Evolutionary conservation across 2,329 filamentous ascomycete species (phyloP).

Genomic region (Dendryphion nanum): DNA sequence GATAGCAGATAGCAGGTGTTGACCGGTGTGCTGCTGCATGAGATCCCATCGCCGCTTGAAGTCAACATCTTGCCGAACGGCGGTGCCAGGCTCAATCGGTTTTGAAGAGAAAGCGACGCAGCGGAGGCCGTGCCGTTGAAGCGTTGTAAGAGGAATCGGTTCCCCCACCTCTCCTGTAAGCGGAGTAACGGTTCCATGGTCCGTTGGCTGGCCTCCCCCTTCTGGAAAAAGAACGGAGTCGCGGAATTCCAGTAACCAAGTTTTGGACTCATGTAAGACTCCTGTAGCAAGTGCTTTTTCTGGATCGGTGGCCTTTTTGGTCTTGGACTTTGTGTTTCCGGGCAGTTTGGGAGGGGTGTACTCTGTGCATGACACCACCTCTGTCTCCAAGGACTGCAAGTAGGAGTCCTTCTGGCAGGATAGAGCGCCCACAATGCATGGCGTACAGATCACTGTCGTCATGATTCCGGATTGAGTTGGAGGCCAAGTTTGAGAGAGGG

Average conservation of each 20-base stretch:
- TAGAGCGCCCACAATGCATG: constrained; percentile 23
- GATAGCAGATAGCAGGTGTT: constrained; percentile 33
- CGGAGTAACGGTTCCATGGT: constrained; percentile 27
- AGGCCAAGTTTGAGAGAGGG: no score
- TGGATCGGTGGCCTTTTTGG: constrained; percentile 25
- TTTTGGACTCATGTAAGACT: constrained; percentile 6
- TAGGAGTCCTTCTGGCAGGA: constrained; percentile 34
- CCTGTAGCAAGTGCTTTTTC: constrained; percentile 13
- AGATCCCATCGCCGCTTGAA: constrained; percentile 31
- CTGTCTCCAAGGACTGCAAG: constrained; percentile 26
- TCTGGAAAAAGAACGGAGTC: constrained; percentile 35
- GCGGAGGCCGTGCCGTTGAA: constrained; percentile 53
- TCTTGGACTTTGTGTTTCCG: constrained; percentile 21
- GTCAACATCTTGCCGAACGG: constrained; percentile 26
- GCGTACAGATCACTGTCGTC: neutral
- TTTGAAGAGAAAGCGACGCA: constrained; percentile 76
- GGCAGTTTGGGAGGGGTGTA: constrained; percentile 19
- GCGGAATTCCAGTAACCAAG: constrained; percentile 30
- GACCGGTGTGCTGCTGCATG: constrained; percentile 37
- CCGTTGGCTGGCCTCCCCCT: constrained; percentile 33
- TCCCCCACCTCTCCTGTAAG: constrained; percentile 9
- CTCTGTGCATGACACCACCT: constrained; percentile 32
- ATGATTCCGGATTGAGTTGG: no score
- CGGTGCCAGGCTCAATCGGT: constrained; percentile 75
- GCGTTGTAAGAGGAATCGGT: constrained; percentile 24